Percentiles rank a stretch among this genome's conserved stretches.
Evolutionary conservation across 2,329 filamentous ascomycete genomes (phyloP).

Genomic region (Trichophyton equinum): DNA sequence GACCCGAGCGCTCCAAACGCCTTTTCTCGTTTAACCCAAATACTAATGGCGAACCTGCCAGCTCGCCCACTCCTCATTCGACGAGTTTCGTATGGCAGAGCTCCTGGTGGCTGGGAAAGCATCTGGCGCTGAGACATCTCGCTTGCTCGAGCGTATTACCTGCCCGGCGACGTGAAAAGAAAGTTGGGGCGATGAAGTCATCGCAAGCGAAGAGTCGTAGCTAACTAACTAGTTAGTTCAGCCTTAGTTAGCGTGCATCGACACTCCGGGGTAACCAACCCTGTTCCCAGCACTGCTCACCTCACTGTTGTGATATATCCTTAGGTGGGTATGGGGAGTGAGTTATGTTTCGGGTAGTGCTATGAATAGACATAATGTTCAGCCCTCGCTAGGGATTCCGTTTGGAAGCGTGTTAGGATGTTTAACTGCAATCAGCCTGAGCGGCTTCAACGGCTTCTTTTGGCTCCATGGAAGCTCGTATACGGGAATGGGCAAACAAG

Average conservation of each 20-base stretch:
- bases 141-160: neutral
- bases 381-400: neutral
- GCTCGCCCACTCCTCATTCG: neutral
- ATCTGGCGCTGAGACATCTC: neutral
- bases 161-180: neutral
- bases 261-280: neutral
- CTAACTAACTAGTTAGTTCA: too few species aligned
- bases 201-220: neutral
- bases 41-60: neutral
- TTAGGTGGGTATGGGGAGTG: neutral
- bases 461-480: neutral
- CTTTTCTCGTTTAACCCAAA: neutral
- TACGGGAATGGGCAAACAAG: neutral
- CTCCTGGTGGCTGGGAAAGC: neutral
- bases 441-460: neutral
- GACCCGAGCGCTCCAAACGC: neutral
- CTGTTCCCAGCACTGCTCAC: neutral
- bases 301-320: neutral
- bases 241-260: neutral
- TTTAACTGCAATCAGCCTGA: neutral
- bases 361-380: neutral
- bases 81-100: neutral
- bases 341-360: neutral
- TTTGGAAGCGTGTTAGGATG: neutral
- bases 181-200: slow-evolving; percentile 1